Conservation (phyloP, 805 yeast genomes). For the Saturnispora galanensis region DNA sequence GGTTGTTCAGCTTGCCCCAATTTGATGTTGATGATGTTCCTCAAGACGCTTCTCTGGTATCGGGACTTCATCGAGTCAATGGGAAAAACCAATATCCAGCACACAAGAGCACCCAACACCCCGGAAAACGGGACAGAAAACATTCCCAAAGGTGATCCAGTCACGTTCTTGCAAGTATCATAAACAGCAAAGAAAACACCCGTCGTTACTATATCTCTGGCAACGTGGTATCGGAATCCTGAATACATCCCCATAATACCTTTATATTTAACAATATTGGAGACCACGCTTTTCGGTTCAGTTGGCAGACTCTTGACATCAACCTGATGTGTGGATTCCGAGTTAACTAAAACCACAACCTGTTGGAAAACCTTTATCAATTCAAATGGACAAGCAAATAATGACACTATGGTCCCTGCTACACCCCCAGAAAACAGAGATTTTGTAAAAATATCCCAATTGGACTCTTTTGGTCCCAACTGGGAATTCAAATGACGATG, state of each 20-base stretch:
- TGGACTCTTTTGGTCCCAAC: slow-evolving; percentile 11
- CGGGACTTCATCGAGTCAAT: slow-evolving; percentile 71
- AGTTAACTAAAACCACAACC: slow-evolving; percentile 39
- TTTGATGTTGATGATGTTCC: slow-evolving; percentile 45
- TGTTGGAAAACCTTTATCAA: slow-evolving; percentile 76
- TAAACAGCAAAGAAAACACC: slow-evolving; percentile 68
- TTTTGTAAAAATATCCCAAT: slow-evolving; percentile 30
- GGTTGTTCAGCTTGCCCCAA: slow-evolving; percentile 37
- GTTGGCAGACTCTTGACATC: slow-evolving; percentile 22
- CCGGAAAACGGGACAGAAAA: slow-evolving; percentile 56
- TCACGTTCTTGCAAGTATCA: slow-evolving; percentile 52
- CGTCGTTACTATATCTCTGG: slow-evolving; percentile 61
- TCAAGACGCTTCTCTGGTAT: slow-evolving; percentile 63
- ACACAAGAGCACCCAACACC: slow-evolving; percentile 65
- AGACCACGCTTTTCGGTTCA: slow-evolving; percentile 33
- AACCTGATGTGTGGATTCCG: slow-evolving; percentile 11
- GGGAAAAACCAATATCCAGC: slow-evolving; percentile 72
- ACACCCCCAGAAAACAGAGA: slow-evolving; percentile 47
- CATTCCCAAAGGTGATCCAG: slow-evolving; percentile 32
- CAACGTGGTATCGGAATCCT: slow-evolving; percentile 57
- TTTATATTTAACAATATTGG: slow-evolving; percentile 42
- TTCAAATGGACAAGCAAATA: slow-evolving; percentile 76
- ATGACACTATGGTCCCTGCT: slow-evolving; percentile 56
- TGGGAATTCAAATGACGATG: slow-evolving; percentile 35
- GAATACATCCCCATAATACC: slow-evolving; percentile 62